Conservation (phyloP, 2,329 filamentous ascomycete genomes). For the Aspergillus aculeatinus region DNA sequence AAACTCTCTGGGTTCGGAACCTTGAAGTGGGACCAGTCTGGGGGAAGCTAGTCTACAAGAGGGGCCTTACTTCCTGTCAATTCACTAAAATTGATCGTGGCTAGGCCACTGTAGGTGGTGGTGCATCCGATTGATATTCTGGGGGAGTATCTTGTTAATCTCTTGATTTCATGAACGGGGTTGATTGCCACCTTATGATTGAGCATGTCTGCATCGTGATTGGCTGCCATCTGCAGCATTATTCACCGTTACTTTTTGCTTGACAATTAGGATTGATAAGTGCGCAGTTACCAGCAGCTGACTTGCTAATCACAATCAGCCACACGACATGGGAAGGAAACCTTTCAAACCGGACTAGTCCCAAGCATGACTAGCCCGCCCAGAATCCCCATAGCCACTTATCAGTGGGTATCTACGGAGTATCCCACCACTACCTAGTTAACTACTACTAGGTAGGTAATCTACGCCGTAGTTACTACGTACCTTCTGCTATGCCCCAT, state of each 20-base stretch:
- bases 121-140: background rate
- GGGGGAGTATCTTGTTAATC: background rate
- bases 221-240: conserved; percentile 1
- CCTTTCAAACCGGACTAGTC: background rate
- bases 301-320: background rate
- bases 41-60: background rate
- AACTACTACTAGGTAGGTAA: no score
- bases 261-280: conserved; percentile 1
- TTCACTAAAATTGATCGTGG: no score
- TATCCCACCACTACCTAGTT: no score
- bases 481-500: no score
- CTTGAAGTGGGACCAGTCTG: background rate
- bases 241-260: conserved; percentile 8
- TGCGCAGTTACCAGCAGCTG: background rate
- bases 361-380: background rate
- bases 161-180: background rate
- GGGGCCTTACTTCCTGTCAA: no score
- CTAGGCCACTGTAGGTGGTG: background rate
- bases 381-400: background rate
- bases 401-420: background rate
- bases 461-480: no score
- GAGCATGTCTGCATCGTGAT: background rate
- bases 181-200: conserved; percentile 5
- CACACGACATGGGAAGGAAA: background rate
- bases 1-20: background rate